Evolutionary conservation across 306 rosid genomes (phyloP).

Genomic region (Rosa rugosa): DNA sequence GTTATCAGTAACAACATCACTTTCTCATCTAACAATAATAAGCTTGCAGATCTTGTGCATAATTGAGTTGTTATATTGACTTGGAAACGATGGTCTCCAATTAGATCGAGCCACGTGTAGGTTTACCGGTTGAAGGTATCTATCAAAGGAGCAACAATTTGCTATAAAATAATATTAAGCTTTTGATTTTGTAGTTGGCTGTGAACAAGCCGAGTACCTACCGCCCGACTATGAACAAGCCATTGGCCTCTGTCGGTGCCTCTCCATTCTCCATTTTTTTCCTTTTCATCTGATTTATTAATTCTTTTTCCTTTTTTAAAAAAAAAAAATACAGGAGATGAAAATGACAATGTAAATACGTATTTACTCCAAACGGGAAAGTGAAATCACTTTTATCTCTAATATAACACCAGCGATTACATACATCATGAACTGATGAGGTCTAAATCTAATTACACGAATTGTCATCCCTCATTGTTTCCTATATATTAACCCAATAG

Average conservation of each 20-base stretch:
- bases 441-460: no score
- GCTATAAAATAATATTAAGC: neutral
- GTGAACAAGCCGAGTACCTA: slow-evolving; percentile 52
- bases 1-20: neutral
- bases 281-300: neutral
- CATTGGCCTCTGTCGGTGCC: slow-evolving; percentile 56
- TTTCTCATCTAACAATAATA: slow-evolving; percentile 1
- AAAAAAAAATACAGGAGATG: no score
- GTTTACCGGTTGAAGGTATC: slow-evolving; percentile 11
- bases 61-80: slow-evolving; percentile 9
- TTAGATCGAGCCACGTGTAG: neutral
- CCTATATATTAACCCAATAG: no score
- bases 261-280: no score
- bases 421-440: neutral
- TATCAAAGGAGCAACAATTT: neutral
- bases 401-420: neutral
- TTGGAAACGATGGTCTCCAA: neutral
- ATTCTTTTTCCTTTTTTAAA: no score
- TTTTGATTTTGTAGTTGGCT: slow-evolving; percentile 5
- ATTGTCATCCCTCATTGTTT: no score
- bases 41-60: neutral
- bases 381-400: no score
- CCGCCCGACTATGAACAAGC: neutral
- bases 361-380: neutral
- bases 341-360: no score